These are phyloP conservation scores for Fusarium burgessii DNA, from an alignment of 2,329 filamentous ascomycete species.

Conservation along the genomic window DNA sequence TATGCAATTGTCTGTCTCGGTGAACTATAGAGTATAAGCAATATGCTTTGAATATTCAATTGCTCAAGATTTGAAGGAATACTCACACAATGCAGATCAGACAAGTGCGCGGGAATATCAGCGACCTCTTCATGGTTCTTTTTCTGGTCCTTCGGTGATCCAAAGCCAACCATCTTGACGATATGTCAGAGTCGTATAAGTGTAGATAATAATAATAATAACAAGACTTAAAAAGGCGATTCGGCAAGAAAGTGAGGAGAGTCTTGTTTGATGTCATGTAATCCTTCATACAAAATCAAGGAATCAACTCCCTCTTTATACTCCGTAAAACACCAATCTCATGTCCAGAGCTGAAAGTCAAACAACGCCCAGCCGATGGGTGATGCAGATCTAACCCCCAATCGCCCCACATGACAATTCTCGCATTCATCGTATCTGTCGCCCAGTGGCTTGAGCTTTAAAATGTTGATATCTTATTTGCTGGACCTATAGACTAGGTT, in stretches of 20 bases:
- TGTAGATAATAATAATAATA: not conserved
- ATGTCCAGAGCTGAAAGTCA: constrained; percentile 5
- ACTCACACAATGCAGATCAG: constrained; percentile 62
- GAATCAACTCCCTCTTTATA: constrained; percentile 26
- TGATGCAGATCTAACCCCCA: constrained; percentile 8
- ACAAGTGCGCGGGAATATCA: constrained; percentile 55
- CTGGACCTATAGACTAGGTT: not conserved
- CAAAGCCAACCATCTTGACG: constrained; percentile 44
- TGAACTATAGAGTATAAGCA: constrained; percentile 50
- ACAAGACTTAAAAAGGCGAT: not conserved
- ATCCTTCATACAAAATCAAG: not conserved
- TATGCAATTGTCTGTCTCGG: constrained; percentile 71
- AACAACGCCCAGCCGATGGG: not conserved
- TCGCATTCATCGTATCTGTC: constrained; percentile 42
- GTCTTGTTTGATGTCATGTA: not conserved
- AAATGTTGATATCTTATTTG: not conserved
- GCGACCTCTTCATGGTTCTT: constrained; percentile 48
- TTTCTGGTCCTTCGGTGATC: constrained; percentile 41
- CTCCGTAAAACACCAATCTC: not conserved
- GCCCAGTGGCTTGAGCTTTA: not conserved
- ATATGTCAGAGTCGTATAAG: not conserved
- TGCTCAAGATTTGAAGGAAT: not conserved
- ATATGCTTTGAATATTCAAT: not conserved
- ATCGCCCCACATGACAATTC: constrained; percentile 6
- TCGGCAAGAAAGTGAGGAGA: not conserved